Evolutionary conservation across 441 rosid genomes (phyloP), one percentile per base, ranked within the genome.

Genomic region (Pelargonium cotyledonis): DNA sequence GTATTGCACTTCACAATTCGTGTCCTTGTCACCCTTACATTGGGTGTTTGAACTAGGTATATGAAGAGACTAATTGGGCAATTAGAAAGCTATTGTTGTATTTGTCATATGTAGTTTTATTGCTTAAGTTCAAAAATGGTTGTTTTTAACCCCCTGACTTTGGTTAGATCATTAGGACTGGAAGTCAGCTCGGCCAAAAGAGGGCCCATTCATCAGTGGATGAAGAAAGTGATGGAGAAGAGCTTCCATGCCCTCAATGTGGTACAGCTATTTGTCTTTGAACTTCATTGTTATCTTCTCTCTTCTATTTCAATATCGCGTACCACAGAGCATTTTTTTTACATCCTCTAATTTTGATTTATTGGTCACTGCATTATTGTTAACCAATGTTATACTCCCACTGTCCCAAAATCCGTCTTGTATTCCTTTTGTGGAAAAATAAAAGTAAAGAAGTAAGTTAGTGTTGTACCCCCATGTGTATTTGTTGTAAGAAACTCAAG

Each of bases 221-320:
- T 71, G 87, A 76, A 63, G 92, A 83, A 78, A 75, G 70, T 76
- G 86, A 80, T 64, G 77, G 46, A 66, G 74, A n/a, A 63, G 83
- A 70, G 71, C 70, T 75, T 71, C 83, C 72, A 70, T 94, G 99
- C 77, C 91, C 83, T 73, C 99, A 94, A 66, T 94, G 99, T 77
- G 95, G 97, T 94, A 87, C 82, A 64, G 41, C 60, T 44, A 40
- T 11, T 68, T 66, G 64, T 65, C 60, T 21, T 19, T 69, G 46
- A 65, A 67, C 11, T 55, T 21, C 21, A 18, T 16, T 55, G 26
- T 55, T 55, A 57, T 57, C 12, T 16, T 57, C 11, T 38, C 8
- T 8, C 4, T 0, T 57, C 62, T 57, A 16, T 55, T 57, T 44
- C 44, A 66, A 57, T 31, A 63, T 38, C 23, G 14, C 5, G 0